A percentile compares a stretch with the other conserved stretches of the same genome.
Evolutionary conservation across 2,329 filamentous ascomycete species (phyloP).

Genomic region (Diaporthe destruens): DNA sequence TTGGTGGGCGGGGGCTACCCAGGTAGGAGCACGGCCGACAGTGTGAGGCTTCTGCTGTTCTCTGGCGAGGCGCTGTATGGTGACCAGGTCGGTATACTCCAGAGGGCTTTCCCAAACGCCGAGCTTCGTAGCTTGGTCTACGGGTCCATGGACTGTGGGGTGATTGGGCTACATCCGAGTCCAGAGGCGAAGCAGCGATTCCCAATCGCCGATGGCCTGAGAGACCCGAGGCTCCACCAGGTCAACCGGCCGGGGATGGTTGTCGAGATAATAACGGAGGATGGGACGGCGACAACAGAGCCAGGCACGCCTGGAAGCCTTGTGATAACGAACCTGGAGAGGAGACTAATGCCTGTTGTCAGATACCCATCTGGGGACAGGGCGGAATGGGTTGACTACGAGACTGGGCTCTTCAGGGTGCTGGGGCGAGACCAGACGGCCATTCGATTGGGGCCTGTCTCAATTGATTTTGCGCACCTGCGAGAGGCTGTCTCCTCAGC

Average conservation of each 20-base stretch:
- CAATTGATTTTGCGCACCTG: slow-evolving; percentile 32
- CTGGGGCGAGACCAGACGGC: slow-evolving; percentile 12
- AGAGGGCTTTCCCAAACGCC: slow-evolving; percentile 12
- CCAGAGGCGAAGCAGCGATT: slow-evolving; percentile 9
- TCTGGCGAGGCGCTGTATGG: slow-evolving; percentile 32
- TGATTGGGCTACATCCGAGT: slow-evolving; percentile 20
- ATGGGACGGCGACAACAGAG: background rate
- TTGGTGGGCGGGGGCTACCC: background rate
- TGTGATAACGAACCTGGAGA: slow-evolving; percentile 28
- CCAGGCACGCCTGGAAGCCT: background rate
- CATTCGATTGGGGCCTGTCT: slow-evolving; percentile 25
- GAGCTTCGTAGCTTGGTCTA: slow-evolving; percentile 27
- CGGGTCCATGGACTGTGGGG: slow-evolving; percentile 31
- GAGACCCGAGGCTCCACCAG: slow-evolving; percentile 1
- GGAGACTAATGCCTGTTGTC: slow-evolving; percentile 26
- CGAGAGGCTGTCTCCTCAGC: slow-evolving; percentile 12
- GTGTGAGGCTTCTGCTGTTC: slow-evolving; percentile 30
- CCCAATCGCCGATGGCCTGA: background rate
- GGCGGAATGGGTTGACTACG: slow-evolving; percentile 22
- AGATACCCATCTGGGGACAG: slow-evolving; percentile 31
- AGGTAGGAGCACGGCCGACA: background rate
- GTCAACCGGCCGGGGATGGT: slow-evolving; percentile 1
- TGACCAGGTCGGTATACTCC: slow-evolving; percentile 18
- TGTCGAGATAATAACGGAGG: background rate
- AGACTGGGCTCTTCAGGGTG: slow-evolving; percentile 8